Percentiles rank a stretch among this genome's conserved stretches.
phyloP scores from a whole-genome alignment of 257 asterid genomes.

The Cynanchum wilfordii region DNA sequence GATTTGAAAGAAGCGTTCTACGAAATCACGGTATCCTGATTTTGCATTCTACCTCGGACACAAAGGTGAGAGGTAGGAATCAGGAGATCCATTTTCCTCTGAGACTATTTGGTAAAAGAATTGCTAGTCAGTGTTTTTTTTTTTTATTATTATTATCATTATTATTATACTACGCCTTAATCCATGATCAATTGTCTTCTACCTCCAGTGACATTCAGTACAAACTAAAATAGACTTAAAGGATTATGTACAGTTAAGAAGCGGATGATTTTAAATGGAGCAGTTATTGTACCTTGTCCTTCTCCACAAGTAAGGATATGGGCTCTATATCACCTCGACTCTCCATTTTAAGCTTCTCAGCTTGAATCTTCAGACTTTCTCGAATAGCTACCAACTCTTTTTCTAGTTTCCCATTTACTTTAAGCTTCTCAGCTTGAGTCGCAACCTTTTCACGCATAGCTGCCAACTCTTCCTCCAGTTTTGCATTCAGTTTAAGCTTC shows the following conservation, averaged over 20 bases:
- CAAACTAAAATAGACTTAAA: background rate
- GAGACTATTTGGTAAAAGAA: background rate
- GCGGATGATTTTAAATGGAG: background rate
- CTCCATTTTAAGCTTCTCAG: background rate
- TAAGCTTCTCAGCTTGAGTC: background rate
- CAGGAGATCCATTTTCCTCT: background rate
- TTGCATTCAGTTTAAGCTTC: background rate
- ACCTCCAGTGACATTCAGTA: background rate
- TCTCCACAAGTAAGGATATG: background rate
- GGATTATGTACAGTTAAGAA: background rate
- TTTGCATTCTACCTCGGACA: background rate
- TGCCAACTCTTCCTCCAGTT: background rate
- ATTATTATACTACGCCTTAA: background rate
- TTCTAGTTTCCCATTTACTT: conserved; percentile 5
- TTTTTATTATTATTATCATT: too few relatives aligned
- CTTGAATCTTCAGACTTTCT: conserved; percentile 4
- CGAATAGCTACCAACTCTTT: conserved; percentile 6
- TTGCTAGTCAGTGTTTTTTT: background rate
- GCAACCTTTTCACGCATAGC: conserved; percentile 8
- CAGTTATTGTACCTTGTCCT: conserved; percentile 14
- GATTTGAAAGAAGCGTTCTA: background rate
- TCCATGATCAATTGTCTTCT: background rate
- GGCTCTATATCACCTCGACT: conserved; percentile 7
- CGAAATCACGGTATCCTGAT: background rate
- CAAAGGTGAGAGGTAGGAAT: background rate